These are phyloP conservation scores for Murraya paniculata DNA, from an alignment of 345 rosid genomes.

Conservation along the genomic window DNA sequence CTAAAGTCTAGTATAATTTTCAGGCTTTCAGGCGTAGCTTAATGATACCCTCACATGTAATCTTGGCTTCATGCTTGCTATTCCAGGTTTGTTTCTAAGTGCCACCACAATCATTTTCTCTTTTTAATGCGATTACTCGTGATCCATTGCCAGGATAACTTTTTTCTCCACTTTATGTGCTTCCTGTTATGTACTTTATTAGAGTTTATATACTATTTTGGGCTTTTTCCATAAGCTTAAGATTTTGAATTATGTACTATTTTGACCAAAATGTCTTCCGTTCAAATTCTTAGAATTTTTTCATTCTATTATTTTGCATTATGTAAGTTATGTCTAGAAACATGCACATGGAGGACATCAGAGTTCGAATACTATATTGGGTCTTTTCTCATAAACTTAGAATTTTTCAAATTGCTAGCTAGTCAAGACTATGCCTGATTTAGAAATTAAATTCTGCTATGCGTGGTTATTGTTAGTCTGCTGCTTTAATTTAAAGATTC, in stretches of 20 bases:
- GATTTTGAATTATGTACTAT: too few species aligned
- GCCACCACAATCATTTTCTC: background rate
- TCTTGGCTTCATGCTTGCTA: slow-evolving; percentile 67
- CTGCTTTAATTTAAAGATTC: background rate
- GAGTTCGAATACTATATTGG: too few species aligned
- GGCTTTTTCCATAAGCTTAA: too few species aligned
- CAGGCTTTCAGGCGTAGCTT: slow-evolving; percentile 77
- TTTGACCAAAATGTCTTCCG: too few species aligned
- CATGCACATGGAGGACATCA: too few species aligned
- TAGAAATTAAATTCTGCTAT: background rate
- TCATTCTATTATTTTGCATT: too few species aligned
- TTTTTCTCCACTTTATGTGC: background rate
- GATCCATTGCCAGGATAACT: background rate
- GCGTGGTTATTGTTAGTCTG: background rate
- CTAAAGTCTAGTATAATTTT: slow-evolving; percentile 18
- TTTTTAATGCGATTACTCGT: background rate
- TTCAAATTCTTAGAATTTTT: too few species aligned
- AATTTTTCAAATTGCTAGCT: background rate
- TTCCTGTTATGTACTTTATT: background rate
- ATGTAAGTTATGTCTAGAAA: too few species aligned
- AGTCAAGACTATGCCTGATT: background rate
- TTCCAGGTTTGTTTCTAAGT: slow-evolving; percentile 60
- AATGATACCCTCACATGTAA: slow-evolving; percentile 77
- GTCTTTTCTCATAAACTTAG: background rate
- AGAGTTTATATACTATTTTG: background rate